phyloP scores from a whole-genome alignment of 73 alveolate genomes.

The Symbiodinium natans region DNA sequence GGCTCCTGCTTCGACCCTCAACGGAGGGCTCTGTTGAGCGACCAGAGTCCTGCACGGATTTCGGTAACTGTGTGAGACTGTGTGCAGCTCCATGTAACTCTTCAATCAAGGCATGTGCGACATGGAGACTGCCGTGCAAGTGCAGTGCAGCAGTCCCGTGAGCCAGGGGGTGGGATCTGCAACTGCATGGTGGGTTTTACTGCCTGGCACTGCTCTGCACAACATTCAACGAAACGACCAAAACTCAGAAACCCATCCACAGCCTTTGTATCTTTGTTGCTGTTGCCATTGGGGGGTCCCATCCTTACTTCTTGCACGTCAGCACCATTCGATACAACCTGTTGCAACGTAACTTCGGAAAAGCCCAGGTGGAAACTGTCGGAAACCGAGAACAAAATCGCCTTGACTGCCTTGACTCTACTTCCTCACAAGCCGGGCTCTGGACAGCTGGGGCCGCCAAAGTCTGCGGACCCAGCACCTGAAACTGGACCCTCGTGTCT shows the following conservation, averaged over 20 bases:
- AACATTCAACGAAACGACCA: not conserved
- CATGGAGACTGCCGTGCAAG: too few species aligned
- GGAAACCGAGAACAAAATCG: not conserved
- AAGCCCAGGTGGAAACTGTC: not conserved
- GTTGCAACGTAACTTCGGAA: too few species aligned
- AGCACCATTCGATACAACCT: not conserved
- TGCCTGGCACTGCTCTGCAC: not conserved
- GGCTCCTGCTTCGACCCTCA: slow-evolving; percentile 6
- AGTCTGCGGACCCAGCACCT: not conserved
- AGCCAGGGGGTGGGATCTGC: slow-evolving; percentile 16
- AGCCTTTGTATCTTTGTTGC: not conserved
- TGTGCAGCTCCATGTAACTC: too few species aligned
- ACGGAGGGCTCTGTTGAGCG: slow-evolving; percentile 12
- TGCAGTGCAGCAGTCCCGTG: not conserved
- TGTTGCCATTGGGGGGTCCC: slow-evolving; percentile 10
- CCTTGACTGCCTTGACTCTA: not conserved
- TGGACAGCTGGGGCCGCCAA: not conserved
- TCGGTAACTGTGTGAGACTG: not conserved
- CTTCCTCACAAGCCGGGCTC: not conserved
- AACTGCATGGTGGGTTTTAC: slow-evolving; percentile 21
- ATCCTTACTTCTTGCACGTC: not conserved
- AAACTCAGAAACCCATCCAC: not conserved
- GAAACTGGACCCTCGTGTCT: not conserved
- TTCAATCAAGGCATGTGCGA: too few species aligned
- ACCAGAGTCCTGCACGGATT: not conserved